Conservation (phyloP, 352 stramenopile species). For the Globisporangium nagaii region DNA sequence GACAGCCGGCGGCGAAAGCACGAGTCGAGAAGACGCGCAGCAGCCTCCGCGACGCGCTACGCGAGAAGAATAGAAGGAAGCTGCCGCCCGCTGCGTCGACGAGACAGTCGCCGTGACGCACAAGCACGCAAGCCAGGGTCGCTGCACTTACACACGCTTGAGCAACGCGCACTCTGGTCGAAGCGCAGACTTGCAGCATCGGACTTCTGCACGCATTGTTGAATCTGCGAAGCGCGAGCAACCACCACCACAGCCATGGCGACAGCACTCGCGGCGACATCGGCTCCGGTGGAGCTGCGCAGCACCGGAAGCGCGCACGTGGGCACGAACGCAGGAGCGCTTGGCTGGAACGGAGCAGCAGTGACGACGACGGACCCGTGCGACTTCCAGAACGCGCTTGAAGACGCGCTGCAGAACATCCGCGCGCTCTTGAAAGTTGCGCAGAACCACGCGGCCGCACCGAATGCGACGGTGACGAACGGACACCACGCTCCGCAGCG, state of each 20-base stretch:
- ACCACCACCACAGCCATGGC: neutral
- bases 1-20: too few relatives aligned
- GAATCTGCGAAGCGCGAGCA: neutral
- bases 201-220: too few relatives aligned
- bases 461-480: neutral
- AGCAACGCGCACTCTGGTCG: too few relatives aligned
- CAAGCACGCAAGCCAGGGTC: too few relatives aligned
- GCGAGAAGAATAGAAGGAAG: neutral
- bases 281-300: neutral
- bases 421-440: constrained; percentile 8
- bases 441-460: constrained; percentile 21
- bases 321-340: too few relatives aligned
- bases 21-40: too few relatives aligned
- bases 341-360: neutral
- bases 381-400: constrained; percentile 15
- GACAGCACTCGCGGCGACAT: neutral
- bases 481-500: too few relatives aligned
- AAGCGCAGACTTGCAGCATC: too few relatives aligned
- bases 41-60: too few relatives aligned
- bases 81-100: too few relatives aligned
- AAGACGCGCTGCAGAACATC: constrained; percentile 21
- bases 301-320: neutral
- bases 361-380: neutral
- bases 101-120: too few relatives aligned
- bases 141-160: too few relatives aligned